These are phyloP conservation scores for Solanum gracilifrons DNA, from an alignment of 257 asterid species.

Conservation along the genomic window DNA sequence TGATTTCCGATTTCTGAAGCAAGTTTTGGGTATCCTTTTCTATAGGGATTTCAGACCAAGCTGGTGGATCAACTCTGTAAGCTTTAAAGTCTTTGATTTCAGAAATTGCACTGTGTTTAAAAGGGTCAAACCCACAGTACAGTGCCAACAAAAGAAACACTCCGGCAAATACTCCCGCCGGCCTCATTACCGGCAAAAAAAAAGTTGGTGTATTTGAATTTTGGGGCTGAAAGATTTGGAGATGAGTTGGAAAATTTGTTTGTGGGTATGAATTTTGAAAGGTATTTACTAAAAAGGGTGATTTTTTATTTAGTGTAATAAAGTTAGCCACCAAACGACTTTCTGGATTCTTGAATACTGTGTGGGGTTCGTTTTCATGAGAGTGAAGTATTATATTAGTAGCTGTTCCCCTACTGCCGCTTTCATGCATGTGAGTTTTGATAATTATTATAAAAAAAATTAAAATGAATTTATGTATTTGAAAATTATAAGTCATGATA, in stretches of 20 bases:
- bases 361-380: background rate
- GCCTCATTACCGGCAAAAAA: constrained; percentile 24
- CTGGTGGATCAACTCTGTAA: constrained; percentile 50
- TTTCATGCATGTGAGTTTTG: background rate
- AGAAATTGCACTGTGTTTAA: constrained; percentile 51
- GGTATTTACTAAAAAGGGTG: background rate
- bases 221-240: background rate
- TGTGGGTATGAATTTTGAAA: background rate
- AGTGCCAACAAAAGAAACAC: constrained; percentile 43
- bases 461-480: no score
- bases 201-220: background rate
- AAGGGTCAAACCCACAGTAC: constrained; percentile 86
- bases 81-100: constrained; percentile 61
- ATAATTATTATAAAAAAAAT: no score
- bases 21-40: constrained; percentile 46
- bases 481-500: no score
- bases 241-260: background rate
- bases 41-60: constrained; percentile 51
- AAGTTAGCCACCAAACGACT: background rate
- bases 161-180: constrained; percentile 34
- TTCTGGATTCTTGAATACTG: background rate
- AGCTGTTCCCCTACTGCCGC: background rate
- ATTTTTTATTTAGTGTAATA: background rate
- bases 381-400: background rate
- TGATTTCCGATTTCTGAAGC: constrained; percentile 78